Base-by-base conservation (phyloP, 2,329 filamentous ascomycete species). In the Paraconiothyrium sp. region DNA sequence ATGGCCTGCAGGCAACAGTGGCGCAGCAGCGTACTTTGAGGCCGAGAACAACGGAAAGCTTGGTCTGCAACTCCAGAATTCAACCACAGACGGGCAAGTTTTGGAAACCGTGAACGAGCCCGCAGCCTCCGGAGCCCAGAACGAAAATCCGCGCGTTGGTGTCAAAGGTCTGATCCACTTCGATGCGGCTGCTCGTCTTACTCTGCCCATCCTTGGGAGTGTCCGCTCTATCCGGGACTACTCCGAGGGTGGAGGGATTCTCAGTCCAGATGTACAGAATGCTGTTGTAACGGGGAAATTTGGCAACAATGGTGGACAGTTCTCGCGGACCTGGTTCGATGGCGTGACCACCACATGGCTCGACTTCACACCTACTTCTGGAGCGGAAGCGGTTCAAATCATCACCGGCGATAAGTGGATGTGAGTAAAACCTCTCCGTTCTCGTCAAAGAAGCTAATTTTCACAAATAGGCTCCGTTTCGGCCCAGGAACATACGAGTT, bases 1-100 rank as follows among this genome's bases (percentile, higher is more conserved):
- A 9, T 90, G 88, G 88, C 88, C 89, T 8, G 86, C 87, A 9
- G 88, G 88, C 1, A 88, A 90, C 67, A 90, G 87, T 56, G 88
- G 88, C 0, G 79, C 85, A 30, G 83, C 83, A 4, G 78, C 83
- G 0, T 88, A 84, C 66, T 90, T 90, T 64, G 76, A 81, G 14
- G 85, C 88, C 0, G 76, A 83, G 52, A 83, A 84, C 66, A 84
- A 84, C 2, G 86, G 86, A 1, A 82, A 81, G 1, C 78, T 90
- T 1, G 80, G 78, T 1, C 82, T 90, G 48, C 72, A 78, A 9
- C 73, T 90, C 7, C 78, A 84, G 50, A 87, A 86, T 51, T 84
- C 82, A 0, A 83, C 83, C 0, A 55, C 69, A 1, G 64, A 71
- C 2, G 79, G 80, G 3, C 76, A 79, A n/a, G 80, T 83, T 0